Evolutionary conservation across 2,329 filamentous ascomycete species (phyloP).

Genomic region (Penicillium verrucosum): DNA sequence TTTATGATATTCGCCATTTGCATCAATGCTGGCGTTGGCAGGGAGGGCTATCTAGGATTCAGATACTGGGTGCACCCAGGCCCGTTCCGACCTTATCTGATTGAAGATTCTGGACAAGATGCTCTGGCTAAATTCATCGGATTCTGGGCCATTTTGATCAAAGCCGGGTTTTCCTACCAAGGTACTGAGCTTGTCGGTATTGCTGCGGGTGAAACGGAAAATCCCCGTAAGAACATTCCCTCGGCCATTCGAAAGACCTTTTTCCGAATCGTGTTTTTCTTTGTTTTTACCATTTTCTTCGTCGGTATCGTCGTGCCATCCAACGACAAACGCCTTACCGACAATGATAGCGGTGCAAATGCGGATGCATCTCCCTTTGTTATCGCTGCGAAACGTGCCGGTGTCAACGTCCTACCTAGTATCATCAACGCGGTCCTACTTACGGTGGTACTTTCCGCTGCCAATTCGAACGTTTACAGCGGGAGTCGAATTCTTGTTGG

Average conservation of each 20-base stretch:
- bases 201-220: constrained; percentile 70
- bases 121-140: constrained; percentile 64
- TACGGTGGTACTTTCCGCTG: constrained; percentile 5
- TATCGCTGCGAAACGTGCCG: constrained; percentile 3
- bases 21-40: constrained; percentile 5
- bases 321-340: constrained; percentile 54
- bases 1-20: constrained; percentile 66
- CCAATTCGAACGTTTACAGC: constrained; percentile 9
- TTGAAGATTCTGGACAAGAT: constrained; percentile 76
- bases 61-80: constrained; percentile 9
- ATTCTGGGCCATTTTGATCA: constrained; percentile 52
- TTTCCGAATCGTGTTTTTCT: constrained; percentile 67
- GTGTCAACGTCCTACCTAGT: constrained; percentile 1
- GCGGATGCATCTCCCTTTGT: constrained; percentile 5
- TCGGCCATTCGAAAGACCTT: constrained; percentile 71
- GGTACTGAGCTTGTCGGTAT: constrained; percentile 74
- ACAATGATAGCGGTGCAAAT: constrained; percentile 17
- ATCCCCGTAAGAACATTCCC: constrained; percentile 70
- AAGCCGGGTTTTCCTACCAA: constrained; percentile 42
- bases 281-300: constrained; percentile 53
- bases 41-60: constrained; percentile 4
- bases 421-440: constrained; percentile 8
- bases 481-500: constrained; percentile 7
- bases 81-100: constrained; percentile 63
- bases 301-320: constrained; percentile 69